Evolutionary conservation across 805 yeast species (phyloP).

Genomic region (Cyberlindnera mycetangii): DNA sequence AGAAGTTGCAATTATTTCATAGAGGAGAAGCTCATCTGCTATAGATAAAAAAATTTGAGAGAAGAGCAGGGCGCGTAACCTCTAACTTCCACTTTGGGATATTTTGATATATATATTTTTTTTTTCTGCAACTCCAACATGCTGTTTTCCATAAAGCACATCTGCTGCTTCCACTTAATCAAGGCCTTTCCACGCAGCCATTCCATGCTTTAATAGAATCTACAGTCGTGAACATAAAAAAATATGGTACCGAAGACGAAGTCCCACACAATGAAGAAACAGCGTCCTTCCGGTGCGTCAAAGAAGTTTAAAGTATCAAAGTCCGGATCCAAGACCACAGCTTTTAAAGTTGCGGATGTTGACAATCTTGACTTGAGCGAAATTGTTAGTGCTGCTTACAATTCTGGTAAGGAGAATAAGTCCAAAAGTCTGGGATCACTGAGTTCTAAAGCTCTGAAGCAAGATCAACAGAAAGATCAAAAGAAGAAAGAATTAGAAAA

Average conservation of each 20-base stretch:
- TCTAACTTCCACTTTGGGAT: neutral
- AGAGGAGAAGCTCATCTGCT: neutral
- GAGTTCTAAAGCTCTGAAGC: conserved; percentile 4
- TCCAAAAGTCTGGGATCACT: neutral
- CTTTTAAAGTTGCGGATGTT: conserved; percentile 15
- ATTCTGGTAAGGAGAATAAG: conserved; percentile 4
- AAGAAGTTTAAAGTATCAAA: conserved; percentile 16
- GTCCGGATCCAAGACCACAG: conserved; percentile 8
- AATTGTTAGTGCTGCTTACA: conserved; percentile 15
- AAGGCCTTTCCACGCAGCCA: too few species aligned
- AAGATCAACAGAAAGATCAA: conserved; percentile 13
- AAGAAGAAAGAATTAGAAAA: conserved; percentile 8
- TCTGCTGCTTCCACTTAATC: too few species aligned
- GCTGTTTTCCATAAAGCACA: too few species aligned
- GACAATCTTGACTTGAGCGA: conserved; percentile 13
- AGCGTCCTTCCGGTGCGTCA: neutral
- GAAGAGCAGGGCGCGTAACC: neutral
- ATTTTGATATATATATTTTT: neutral
- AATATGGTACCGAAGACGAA: conserved; percentile 1
- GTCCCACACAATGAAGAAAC: neutral
- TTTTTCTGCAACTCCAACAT: too few species aligned
- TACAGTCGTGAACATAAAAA: too few species aligned
- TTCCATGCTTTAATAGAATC: too few species aligned
- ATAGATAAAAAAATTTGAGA: neutral
- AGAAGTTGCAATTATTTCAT: too few species aligned